These are phyloP conservation scores for Malassezia yamatoensis DNA, from an alignment of 1,284 basidiomycete species.

Conservation along the genomic window DNA sequence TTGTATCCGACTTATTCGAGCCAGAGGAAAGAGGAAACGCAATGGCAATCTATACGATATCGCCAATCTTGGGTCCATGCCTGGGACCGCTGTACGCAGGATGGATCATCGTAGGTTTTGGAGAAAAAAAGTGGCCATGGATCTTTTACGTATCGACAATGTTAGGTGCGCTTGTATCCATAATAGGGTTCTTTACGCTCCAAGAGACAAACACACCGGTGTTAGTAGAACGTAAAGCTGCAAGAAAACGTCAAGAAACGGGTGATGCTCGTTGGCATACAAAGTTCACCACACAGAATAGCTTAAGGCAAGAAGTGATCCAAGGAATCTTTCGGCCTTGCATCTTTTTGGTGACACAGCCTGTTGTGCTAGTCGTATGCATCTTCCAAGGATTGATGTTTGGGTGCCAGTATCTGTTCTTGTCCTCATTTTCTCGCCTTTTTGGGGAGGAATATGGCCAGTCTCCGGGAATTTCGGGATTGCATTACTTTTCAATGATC, in stretches of 20 bases:
- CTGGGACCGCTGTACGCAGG: conserved; percentile 25
- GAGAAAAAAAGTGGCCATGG: conserved; percentile 22
- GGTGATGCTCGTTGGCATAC: conserved; percentile 32
- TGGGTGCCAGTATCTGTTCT: conserved; percentile 52
- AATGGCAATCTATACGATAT: conserved; percentile 53
- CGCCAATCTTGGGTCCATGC: conserved; percentile 44
- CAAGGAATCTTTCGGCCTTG: conserved; percentile 52
- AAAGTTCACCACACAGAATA: conserved; percentile 25
- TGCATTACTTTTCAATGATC: conserved; percentile 58
- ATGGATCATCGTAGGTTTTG: conserved; percentile 24
- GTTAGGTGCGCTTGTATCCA: conserved; percentile 25
- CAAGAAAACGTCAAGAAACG: conserved; percentile 52
- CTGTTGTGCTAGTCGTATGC: conserved; percentile 52
- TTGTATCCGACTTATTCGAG: conserved; percentile 61
- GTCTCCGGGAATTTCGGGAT: conserved; percentile 53
- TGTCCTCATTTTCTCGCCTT: conserved; percentile 60
- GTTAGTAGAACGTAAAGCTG: conserved; percentile 37
- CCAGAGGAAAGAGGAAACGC: conserved; percentile 51
- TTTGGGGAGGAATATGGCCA: conserved; percentile 53
- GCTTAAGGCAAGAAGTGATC: conserved; percentile 41
- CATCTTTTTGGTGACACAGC: conserved; percentile 51
- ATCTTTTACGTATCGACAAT: conserved; percentile 29
- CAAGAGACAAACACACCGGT: conserved; percentile 47
- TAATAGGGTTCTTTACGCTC: conserved; percentile 28
- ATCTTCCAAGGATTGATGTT: conserved; percentile 51